Conservation (phyloP, 2,329 filamentous ascomycete genomes). For the Sporothrix pseudoabietina region DNA sequence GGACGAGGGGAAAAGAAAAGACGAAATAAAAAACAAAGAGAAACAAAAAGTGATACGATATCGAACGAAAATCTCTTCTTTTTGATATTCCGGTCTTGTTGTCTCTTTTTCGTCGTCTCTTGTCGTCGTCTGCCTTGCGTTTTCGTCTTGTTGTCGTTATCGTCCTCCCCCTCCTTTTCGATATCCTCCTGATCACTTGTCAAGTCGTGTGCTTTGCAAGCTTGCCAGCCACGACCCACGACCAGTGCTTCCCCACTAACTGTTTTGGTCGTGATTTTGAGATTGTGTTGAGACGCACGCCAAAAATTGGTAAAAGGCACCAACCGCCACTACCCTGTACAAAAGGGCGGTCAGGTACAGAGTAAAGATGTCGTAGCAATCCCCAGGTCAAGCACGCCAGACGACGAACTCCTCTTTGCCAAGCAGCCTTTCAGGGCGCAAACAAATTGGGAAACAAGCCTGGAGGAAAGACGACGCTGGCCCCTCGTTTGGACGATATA, state of each 20-base stretch:
- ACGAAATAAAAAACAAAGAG: background rate
- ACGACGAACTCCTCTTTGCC: constrained; percentile 9
- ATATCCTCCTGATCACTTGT: constrained; percentile 20
- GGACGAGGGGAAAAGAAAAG: background rate
- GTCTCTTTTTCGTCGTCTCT: background rate
- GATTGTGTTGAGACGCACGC: constrained; percentile 22
- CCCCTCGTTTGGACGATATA: constrained; percentile 18
- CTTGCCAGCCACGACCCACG: constrained; percentile 3
- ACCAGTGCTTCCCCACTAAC: constrained; percentile 8
- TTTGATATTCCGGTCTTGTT: background rate
- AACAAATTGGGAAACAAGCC: background rate
- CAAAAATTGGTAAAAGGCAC: background rate
- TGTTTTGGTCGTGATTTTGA: constrained; percentile 1
- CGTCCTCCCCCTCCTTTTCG: constrained; percentile 7
- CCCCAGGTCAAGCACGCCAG: constrained; percentile 4
- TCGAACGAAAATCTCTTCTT: background rate
- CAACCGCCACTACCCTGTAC: background rate
- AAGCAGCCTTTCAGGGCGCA: background rate
- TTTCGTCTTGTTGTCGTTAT: background rate
- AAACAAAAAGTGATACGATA: background rate
- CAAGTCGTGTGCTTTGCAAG: constrained; percentile 1
- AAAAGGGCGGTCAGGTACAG: constrained; percentile 21
- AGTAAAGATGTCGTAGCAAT: background rate
- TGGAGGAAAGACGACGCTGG: constrained; percentile 9
- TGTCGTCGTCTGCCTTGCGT: background rate